Base-by-base conservation (phyloP, 345 rosid species). In the Laguncularia racemosa region DNA sequence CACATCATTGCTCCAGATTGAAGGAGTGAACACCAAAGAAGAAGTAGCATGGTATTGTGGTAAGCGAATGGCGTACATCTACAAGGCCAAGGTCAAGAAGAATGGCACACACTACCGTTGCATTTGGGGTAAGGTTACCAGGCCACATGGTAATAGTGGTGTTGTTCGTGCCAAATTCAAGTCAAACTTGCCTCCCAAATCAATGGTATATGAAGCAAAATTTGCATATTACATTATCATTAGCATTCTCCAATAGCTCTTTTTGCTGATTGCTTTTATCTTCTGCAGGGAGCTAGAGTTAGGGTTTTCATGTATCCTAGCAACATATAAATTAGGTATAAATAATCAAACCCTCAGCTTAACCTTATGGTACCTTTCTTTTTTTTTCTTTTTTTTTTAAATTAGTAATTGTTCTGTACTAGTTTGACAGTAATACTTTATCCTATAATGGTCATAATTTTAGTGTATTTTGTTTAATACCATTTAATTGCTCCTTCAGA, bases 281-380 rank as follows among this genome's bases (percentile, higher is more conserved):
- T 59, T 26, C 50, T 18, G 23, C 79, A 90, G 97, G 97, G 93
- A 64, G 81, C 80, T 57, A 76, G 67, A 57, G 95, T 90, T 19
- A 81, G 97, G 63, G 97, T 90, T 47, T 87, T 90, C 83, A 83
- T 90, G 97, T 90, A 87, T 70, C 97, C 95, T 61, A 87, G 95
- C 84, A 87, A 87, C 54, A 90, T 87, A 20, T 90, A 64, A 87
- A 33, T 33, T 2, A 33, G 92, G 96, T 89, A 61, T 26, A 46
- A 33, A 11, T 50, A 6, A 33, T 33, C 40, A 33, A 33, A 33
- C 40, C 40, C 10, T 33, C 40, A 3, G 40, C 40, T 33, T 33
- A 4, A 33, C 40, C 6, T 3, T 33, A 4, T 33, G 40, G 40
- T 33, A 33, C 7, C 40, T 33, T 33, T 0, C 40, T 3, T 2